These are phyloP conservation scores for Clonostachys solani DNA, from an alignment of 2,329 filamentous ascomycete species.

Conservation along the genomic window DNA sequence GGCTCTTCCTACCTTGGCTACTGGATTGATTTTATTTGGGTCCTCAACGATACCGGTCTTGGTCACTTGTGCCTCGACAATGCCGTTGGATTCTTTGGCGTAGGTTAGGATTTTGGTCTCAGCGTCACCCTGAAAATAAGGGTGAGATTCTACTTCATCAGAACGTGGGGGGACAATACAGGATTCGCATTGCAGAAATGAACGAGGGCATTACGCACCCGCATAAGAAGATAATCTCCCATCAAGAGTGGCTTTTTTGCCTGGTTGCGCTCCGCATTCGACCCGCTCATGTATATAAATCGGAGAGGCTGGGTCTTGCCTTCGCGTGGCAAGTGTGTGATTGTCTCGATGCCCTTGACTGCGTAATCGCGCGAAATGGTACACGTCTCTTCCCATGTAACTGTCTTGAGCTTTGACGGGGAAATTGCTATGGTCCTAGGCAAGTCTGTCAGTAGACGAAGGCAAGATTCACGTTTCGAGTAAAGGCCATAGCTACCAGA, in stretches of 20 bases:
- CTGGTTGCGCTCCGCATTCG: constrained; percentile 29
- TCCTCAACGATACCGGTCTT: constrained; percentile 43
- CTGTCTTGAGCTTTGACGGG: constrained; percentile 20
- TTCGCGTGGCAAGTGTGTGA: constrained; percentile 15
- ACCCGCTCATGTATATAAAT: constrained; percentile 39
- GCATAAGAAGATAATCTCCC: constrained; percentile 35
- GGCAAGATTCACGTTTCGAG: not conserved
- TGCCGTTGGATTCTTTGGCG: constrained; percentile 19
- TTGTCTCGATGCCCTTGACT: constrained; percentile 20
- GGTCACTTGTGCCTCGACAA: constrained; percentile 28
- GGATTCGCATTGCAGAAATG: no score
- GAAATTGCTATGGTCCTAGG: constrained; percentile 32
- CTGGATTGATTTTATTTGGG: no score
- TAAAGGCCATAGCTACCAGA: constrained; percentile 28
- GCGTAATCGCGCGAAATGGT: constrained; percentile 33
- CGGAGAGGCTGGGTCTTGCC: constrained; percentile 26
- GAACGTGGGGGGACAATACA: no score
- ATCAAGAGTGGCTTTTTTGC: constrained; percentile 22
- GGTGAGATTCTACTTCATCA: no score
- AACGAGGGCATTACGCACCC: no score
- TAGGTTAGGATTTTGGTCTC: constrained; percentile 35
- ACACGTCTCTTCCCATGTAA: constrained; percentile 26
- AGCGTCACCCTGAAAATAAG: constrained; percentile 43
- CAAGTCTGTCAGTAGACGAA: no score
- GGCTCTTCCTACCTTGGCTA: not conserved